Percentiles rank a stretch among this genome's conserved stretches.
phyloP scores from a whole-genome alignment of 176 grass and related monocot species.

The Rhipidocladum racemiflorum region DNA sequence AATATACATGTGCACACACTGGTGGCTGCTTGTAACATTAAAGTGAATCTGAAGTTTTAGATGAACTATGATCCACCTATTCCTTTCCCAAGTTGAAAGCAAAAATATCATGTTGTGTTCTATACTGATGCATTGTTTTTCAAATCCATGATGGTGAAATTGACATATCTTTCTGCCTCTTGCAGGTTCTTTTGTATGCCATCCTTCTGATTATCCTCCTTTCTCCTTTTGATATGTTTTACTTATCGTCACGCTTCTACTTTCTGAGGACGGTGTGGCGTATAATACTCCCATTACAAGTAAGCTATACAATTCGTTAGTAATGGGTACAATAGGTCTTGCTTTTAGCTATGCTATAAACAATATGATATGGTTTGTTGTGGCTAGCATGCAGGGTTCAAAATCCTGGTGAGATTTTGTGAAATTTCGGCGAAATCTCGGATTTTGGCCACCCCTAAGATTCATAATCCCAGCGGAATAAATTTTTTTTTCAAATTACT shows the following conservation, averaged over 20 bases:
- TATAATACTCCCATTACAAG: constrained; percentile 90
- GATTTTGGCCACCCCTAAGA: too few relatives aligned
- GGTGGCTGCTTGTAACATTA: not conserved
- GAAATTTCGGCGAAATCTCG: too few relatives aligned
- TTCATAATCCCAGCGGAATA: too few relatives aligned
- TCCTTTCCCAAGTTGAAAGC: not conserved
- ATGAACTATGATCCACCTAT: not conserved
- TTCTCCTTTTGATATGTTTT: constrained; percentile 98
- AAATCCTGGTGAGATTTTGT: too few relatives aligned
- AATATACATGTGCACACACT: not conserved
- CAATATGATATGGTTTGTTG: not conserved
- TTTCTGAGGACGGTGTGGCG: constrained; percentile 83
- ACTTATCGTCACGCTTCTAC: constrained; percentile 84
- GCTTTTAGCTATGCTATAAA: constrained; percentile 9
- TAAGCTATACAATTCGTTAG: constrained; percentile 38
- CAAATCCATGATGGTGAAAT: not conserved
- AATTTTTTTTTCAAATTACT: too few relatives aligned
- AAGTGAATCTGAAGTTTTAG: not conserved
- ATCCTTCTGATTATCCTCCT: constrained; percentile 71
- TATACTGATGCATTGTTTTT: not conserved
- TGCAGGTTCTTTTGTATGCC: constrained; percentile 82
- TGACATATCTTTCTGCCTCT: constrained; percentile 21
- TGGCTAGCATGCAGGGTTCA: too few relatives aligned
- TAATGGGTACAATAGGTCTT: not conserved
- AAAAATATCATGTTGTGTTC: not conserved